Evolutionary conservation across 2,329 filamentous ascomycete species (phyloP).

Genomic region (Teratosphaeria pseudoeucalypti): DNA sequence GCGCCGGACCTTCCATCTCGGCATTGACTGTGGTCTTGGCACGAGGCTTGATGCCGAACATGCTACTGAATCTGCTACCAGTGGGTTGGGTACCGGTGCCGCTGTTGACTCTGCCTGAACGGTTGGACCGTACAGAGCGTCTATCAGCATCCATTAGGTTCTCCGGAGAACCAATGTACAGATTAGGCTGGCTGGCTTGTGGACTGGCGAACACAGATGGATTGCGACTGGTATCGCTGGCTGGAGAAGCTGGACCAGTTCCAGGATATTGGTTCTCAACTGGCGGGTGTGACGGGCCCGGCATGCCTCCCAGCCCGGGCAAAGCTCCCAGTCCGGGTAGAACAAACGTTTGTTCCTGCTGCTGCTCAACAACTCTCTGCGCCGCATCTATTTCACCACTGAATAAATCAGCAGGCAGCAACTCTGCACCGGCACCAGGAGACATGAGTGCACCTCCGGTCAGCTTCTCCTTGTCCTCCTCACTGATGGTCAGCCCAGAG

Average conservation of each 20-base stretch:
- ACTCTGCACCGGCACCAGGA: conserved; percentile 57
- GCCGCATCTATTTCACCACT: conserved; percentile 22
- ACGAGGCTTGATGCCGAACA: conserved; percentile 47
- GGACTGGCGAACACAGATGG: conserved; percentile 40
- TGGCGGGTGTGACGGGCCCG: conserved; percentile 11
- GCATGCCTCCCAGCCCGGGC: conserved; percentile 32
- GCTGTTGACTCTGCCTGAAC: conserved; percentile 37
- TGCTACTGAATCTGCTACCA: conserved; percentile 42
- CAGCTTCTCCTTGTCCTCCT: conserved; percentile 51
- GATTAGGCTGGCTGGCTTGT: conserved; percentile 35
- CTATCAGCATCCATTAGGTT: conserved; percentile 34
- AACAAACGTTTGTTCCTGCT: conserved; percentile 9
- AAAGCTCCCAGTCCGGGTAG: conserved; percentile 26
- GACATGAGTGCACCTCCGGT: conserved; percentile 61
- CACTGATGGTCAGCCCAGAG: conserved; percentile 40
- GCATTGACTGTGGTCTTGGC: conserved; percentile 45
- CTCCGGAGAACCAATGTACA: conserved; percentile 32
- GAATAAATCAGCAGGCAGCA: conserved; percentile 58
- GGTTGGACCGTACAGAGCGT: conserved; percentile 39
- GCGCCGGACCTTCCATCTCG: conserved; percentile 45
- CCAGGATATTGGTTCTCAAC: conserved; percentile 13
- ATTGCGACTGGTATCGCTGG: conserved; percentile 29
- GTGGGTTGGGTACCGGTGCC: conserved; percentile 25
- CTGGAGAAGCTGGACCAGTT: conserved; percentile 32
- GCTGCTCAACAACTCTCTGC: neutral